Conservation (phyloP, 208 protist species). For the Leishmania aethiopica region DNA sequence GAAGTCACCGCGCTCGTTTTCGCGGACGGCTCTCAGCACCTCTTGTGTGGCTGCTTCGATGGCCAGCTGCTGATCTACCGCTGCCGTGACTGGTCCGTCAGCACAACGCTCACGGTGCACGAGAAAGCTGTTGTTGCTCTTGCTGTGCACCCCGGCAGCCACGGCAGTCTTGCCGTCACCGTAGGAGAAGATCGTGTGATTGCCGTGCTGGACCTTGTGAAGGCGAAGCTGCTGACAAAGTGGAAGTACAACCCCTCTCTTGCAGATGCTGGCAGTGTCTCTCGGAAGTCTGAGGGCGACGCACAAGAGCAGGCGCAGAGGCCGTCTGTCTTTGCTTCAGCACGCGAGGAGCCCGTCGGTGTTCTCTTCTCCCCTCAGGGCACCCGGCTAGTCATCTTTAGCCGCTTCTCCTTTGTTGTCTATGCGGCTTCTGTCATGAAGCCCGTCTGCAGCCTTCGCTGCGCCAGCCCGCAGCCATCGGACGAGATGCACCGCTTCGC, state of each 20-base stretch:
- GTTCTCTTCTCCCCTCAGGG: slow-evolving; percentile 62
- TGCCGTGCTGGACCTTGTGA: slow-evolving; percentile 64
- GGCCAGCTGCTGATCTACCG: slow-evolving; percentile 70
- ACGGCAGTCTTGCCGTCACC: slow-evolving; percentile 54
- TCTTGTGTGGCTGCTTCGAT: slow-evolving; percentile 66
- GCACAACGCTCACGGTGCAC: slow-evolving; percentile 51
- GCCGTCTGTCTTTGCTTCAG: slow-evolving; percentile 3
- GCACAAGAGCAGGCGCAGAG: background rate
- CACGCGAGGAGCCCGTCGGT: slow-evolving; percentile 43
- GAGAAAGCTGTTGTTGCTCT: slow-evolving; percentile 46
- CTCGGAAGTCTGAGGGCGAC: background rate
- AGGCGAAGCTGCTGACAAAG: slow-evolving; percentile 67
- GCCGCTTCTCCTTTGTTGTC: slow-evolving; percentile 55
- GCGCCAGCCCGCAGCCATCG: slow-evolving; percentile 35
- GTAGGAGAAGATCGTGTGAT: slow-evolving; percentile 62
- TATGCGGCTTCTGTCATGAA: slow-evolving; percentile 53
- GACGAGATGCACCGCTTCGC: slow-evolving; percentile 56
- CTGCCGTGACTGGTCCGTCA: slow-evolving; percentile 63
- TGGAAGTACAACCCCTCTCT: slow-evolving; percentile 63
- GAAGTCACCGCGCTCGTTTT: slow-evolving; percentile 57
- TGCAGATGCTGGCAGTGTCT: background rate
- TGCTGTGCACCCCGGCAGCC: slow-evolving; percentile 59
- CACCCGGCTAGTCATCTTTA: slow-evolving; percentile 42
- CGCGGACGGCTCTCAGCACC: slow-evolving; percentile 38
- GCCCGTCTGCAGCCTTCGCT: slow-evolving; percentile 27